These are phyloP conservation scores for Odonthalia washingtoniensis DNA, from an alignment of 31 red algal genomes.

Conservation along the genomic window DNA sequence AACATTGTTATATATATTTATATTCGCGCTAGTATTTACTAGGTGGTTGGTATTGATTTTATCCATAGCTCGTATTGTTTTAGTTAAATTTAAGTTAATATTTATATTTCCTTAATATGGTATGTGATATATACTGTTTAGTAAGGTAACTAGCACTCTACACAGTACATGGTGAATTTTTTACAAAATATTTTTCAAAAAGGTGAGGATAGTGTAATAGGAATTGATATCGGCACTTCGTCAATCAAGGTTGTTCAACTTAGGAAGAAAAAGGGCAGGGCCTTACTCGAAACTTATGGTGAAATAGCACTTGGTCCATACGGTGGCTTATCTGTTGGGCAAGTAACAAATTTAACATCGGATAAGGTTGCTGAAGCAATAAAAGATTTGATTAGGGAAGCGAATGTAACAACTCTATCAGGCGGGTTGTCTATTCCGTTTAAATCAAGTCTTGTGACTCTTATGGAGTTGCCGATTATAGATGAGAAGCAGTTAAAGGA, in stretches of 20 bases:
- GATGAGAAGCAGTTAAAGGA: constrained; percentile 3
- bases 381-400: constrained; percentile 13
- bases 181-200: too few relatives aligned
- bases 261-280: constrained; percentile 3
- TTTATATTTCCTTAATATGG: too few relatives aligned
- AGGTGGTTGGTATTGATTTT: too few relatives aligned
- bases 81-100: too few relatives aligned
- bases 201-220: not conserved
- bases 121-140: too few relatives aligned
- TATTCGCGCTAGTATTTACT: too few relatives aligned
- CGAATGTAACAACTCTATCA: not conserved
- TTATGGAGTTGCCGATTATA: constrained; percentile 9
- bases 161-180: too few relatives aligned
- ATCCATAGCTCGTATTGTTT: too few relatives aligned
- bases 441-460: constrained; percentile 1
- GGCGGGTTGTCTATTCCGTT: constrained; percentile 15
- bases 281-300: constrained; percentile 2
- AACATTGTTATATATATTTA: too few relatives aligned
- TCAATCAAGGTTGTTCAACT: constrained; percentile 29
- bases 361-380: constrained; percentile 18
- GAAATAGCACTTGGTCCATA: constrained; percentile 22
- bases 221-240: constrained; percentile 13
- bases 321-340: not conserved
- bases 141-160: too few relatives aligned
- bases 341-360: constrained; percentile 3